Percentiles rank a stretch among this genome's conserved stretches.
Evolutionary conservation across 805 yeast species (phyloP).

Genomic region (Saccharomycopsis fermentans): DNA sequence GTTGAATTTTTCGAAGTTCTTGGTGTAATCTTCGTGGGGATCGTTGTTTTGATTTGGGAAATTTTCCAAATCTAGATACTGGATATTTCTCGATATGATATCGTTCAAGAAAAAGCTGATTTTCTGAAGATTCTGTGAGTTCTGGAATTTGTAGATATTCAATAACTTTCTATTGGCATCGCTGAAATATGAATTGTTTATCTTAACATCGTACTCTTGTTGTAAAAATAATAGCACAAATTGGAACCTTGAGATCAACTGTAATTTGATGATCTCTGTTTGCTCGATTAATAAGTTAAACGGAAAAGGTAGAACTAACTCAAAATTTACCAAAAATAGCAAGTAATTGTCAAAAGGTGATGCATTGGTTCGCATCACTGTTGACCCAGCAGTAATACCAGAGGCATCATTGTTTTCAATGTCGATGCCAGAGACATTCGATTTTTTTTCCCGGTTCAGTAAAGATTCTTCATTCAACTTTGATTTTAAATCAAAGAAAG

Average conservation of each 20-base stretch:
- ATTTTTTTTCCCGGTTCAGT: background rate
- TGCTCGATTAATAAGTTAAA: conserved; percentile 63
- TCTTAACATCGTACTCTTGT: conserved; percentile 3
- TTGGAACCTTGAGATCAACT: conserved; percentile 65
- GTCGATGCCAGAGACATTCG: background rate
- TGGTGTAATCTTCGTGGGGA: background rate
- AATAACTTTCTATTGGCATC: background rate
- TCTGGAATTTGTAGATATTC: conserved; percentile 6
- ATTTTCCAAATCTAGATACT: background rate
- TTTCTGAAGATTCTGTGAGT: background rate
- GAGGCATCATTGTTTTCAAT: background rate
- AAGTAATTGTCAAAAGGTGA: conserved; percentile 30
- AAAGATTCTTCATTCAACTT: conserved; percentile 12
- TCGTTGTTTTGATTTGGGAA: background rate
- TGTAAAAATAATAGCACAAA: conserved; percentile 21
- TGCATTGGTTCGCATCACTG: background rate
- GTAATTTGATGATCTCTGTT: conserved; percentile 67
- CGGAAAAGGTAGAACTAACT: conserved; percentile 75
- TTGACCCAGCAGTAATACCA: background rate
- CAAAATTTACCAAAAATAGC: conserved; percentile 44
- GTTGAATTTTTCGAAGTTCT: conserved; percentile 5
- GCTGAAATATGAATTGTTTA: background rate
- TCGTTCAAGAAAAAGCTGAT: background rate
- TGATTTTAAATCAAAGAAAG: conserved; percentile 15
- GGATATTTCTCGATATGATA: background rate